A percentile compares a stretch with the other conserved stretches of the same genome.
These are phyloP conservation scores for Xylaria sp. DNA, from an alignment of 2,329 filamentous ascomycete genomes.

Conservation along the genomic window DNA sequence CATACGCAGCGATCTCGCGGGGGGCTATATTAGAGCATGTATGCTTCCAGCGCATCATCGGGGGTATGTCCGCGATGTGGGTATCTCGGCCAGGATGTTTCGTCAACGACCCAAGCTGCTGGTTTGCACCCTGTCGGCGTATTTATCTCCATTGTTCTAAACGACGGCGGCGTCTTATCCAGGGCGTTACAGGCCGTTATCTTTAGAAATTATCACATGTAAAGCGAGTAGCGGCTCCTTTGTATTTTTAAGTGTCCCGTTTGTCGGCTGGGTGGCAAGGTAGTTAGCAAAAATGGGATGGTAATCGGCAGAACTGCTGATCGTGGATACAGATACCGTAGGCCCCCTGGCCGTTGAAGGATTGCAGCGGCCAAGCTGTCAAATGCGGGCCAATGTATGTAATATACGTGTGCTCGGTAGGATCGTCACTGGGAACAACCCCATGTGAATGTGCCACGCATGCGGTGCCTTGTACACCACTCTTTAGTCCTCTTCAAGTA, in stretches of 20 bases:
- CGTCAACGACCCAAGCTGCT: neutral
- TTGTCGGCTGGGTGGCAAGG: neutral
- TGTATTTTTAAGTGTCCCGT: neutral
- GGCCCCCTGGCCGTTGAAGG: neutral
- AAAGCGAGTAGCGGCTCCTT: neutral
- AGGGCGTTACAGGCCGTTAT: neutral
- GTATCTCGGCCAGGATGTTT: neutral
- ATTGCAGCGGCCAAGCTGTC: conserved; percentile 19
- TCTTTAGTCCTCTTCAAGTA: neutral
- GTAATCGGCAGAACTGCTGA: conserved; percentile 10
- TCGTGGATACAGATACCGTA: neutral
- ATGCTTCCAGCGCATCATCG: too few relatives aligned
- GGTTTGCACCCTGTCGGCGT: neutral
- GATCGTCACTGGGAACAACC: conserved; percentile 21
- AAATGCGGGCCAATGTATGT: conserved; percentile 22
- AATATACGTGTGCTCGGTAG: conserved; percentile 2
- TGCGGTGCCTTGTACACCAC: neutral
- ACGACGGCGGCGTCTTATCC: neutral
- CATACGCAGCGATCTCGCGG: neutral
- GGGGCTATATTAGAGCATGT: too few relatives aligned
- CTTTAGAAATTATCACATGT: neutral
- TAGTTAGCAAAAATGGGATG: neutral
- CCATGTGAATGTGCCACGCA: neutral
- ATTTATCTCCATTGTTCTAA: neutral
- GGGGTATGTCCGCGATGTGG: too few relatives aligned